Conservation (phyloP, 805 yeast species). For the Millerozyma acaciae region DNA sequence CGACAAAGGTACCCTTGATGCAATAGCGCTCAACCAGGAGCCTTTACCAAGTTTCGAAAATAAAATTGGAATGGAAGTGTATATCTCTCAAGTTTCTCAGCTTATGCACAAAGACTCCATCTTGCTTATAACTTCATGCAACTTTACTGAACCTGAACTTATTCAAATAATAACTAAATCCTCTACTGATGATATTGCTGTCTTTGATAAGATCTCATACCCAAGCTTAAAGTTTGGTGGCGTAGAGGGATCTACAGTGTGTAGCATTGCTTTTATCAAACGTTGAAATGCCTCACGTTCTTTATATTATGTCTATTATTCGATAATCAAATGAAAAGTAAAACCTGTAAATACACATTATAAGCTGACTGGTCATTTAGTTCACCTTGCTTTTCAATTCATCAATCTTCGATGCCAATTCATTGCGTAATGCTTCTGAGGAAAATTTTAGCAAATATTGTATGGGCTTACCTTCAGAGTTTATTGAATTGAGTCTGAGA, state of each 20-base stretch:
- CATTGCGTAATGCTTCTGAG: constrained; percentile 55
- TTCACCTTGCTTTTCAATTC: constrained; percentile 20
- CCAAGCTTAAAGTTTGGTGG: constrained; percentile 91
- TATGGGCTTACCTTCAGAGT: constrained; percentile 60
- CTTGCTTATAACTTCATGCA: constrained; percentile 83
- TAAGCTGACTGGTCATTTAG: not conserved
- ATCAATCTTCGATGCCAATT: constrained; percentile 50
- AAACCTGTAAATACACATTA: not conserved
- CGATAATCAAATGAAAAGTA: not conserved
- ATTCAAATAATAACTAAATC: constrained; percentile 47
- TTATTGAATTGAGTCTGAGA: constrained; percentile 66
- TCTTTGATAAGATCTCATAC: constrained; percentile 67
- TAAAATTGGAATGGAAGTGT: constrained; percentile 51
- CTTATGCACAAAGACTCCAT: constrained; percentile 55
- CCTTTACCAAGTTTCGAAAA: constrained; percentile 40
- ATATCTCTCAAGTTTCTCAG: constrained; percentile 56
- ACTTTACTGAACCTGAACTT: constrained; percentile 82
- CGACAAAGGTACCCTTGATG: constrained; percentile 96
- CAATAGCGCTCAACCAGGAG: constrained; percentile 79
- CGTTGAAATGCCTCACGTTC: constrained; percentile 4
- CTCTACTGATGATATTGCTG: constrained; percentile 40
- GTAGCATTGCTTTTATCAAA: constrained; percentile 74
- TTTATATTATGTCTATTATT: not conserved
- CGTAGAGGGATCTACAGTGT: constrained; percentile 78
- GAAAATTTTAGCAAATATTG: constrained; percentile 82